A percentile compares a stretch with the other conserved stretches of the same genome.
Conservation (phyloP, 306 rosid genomes). For the Dicorynia guianensis region DNA sequence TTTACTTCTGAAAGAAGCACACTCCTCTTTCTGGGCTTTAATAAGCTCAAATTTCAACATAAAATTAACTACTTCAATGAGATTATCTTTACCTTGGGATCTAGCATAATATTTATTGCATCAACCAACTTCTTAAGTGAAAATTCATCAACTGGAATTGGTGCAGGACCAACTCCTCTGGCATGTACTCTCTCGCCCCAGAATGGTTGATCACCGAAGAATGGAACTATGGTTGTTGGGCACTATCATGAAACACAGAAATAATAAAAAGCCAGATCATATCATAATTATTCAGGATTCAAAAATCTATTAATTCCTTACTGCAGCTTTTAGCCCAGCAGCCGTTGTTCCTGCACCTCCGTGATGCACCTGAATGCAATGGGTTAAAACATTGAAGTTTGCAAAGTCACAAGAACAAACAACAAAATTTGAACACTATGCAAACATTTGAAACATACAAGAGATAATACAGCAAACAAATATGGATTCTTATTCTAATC, state of each 20-base stretch:
- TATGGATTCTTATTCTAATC: neutral
- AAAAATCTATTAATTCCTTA: conserved; percentile 49
- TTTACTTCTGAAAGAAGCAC: conserved; percentile 13
- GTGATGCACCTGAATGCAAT: conserved; percentile 82
- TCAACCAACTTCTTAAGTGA: conserved; percentile 81
- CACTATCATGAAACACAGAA: conserved; percentile 59
- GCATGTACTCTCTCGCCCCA: conserved; percentile 98
- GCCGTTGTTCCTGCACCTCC: conserved; percentile 99
- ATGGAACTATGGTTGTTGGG: conserved; percentile 92
- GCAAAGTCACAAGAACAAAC: conserved; percentile 12
- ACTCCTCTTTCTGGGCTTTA: conserved; percentile 10
- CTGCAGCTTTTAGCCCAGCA: conserved; percentile 98
- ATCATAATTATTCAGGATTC: conserved; percentile 13
- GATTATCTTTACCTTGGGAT: conserved; percentile 71
- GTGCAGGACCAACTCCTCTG: conserved; percentile 94
- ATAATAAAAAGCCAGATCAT: conserved; percentile 21
- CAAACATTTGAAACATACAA: neutral
- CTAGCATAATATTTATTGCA: conserved; percentile 85
- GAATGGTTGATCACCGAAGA: conserved; percentile 98
- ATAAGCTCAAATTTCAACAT: neutral
- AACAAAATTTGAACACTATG: neutral
- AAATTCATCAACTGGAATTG: conserved; percentile 93
- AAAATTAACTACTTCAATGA: neutral
- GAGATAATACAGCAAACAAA: neutral
- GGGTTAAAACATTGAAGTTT: conserved; percentile 30